A percentile compares a stretch with the other conserved stretches of the same genome.
Conservation (phyloP, 2,329 filamentous ascomycete species). For the Claviceps sp. region DNA sequence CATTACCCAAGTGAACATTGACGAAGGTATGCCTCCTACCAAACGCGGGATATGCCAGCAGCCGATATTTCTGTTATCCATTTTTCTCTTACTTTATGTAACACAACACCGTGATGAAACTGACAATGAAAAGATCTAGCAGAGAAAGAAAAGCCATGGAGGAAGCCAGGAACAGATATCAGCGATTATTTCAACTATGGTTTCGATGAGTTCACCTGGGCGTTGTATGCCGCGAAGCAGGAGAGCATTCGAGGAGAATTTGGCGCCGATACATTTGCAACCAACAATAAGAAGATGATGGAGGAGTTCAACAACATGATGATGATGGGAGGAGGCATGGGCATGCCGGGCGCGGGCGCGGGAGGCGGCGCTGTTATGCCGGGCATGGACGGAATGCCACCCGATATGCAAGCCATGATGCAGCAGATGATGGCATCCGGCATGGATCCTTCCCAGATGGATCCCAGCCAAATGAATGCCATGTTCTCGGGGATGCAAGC, state of each 20-base stretch:
- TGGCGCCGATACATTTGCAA: conserved; percentile 48
- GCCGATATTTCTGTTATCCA: neutral
- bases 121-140: conserved; percentile 38
- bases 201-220: conserved; percentile 98
- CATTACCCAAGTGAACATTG: conserved; percentile 61
- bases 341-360: conserved; percentile 26
- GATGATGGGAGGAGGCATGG: conserved; percentile 45
- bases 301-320: conserved; percentile 56
- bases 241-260: conserved; percentile 65
- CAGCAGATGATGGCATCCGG: conserved; percentile 55
- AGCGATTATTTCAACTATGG: conserved; percentile 99
- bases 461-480: conserved; percentile 40
- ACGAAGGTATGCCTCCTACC: conserved; percentile 35
- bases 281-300: conserved; percentile 66
- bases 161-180: conserved; percentile 83
- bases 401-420: conserved; percentile 57
- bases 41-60: neutral
- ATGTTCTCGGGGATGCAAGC: conserved; percentile 49
- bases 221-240: conserved; percentile 83
- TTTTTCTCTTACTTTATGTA: neutral
- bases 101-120: neutral
- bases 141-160: conserved; percentile 86
- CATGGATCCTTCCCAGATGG: conserved; percentile 55
- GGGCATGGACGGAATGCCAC: conserved; percentile 49
- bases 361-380: conserved; percentile 28